phyloP scores from a whole-genome alignment of 78 protist species.

The Blattamonas nauphoetae region DNA sequence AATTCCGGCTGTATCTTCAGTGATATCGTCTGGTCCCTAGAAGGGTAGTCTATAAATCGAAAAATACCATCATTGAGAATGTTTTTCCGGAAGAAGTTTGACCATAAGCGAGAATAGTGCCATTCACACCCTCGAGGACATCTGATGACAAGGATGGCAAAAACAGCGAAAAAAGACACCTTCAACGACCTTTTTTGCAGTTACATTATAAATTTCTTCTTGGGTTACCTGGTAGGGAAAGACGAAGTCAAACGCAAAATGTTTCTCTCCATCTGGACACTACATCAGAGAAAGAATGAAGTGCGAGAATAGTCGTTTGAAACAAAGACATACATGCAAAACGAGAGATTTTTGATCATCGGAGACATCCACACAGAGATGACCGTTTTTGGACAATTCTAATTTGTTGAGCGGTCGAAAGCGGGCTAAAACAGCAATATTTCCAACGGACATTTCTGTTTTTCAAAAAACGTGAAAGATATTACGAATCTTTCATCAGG shows the following conservation, averaged over 20 bases:
- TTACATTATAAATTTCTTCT: not conserved
- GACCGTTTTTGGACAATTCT: not conserved
- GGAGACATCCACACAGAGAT: not conserved
- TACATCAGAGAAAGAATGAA: not conserved
- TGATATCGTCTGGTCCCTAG: not conserved
- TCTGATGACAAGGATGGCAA: not conserved
- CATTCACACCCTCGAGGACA: constrained; percentile 4
- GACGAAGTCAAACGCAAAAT: not conserved
- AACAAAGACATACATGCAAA: not conserved
- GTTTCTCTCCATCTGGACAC: not conserved
- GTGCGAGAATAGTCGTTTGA: not conserved
- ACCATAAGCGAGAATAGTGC: constrained; percentile 4
- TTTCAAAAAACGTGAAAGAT: no score
- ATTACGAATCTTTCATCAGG: no score
- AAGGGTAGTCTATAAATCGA: not conserved
- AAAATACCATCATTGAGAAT: constrained; percentile 1
- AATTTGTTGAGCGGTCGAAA: not conserved
- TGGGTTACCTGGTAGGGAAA: not conserved
- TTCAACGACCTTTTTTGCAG: not conserved
- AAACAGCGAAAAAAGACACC: no score
- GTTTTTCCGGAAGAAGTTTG: constrained; percentile 10
- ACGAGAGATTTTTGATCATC: not conserved
- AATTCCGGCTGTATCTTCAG: not conserved
- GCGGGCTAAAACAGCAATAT: not conserved
- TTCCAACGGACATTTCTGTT: not conserved